Conservation (phyloP, 345 rosid genomes). For the Lepidium sativum region DNA sequence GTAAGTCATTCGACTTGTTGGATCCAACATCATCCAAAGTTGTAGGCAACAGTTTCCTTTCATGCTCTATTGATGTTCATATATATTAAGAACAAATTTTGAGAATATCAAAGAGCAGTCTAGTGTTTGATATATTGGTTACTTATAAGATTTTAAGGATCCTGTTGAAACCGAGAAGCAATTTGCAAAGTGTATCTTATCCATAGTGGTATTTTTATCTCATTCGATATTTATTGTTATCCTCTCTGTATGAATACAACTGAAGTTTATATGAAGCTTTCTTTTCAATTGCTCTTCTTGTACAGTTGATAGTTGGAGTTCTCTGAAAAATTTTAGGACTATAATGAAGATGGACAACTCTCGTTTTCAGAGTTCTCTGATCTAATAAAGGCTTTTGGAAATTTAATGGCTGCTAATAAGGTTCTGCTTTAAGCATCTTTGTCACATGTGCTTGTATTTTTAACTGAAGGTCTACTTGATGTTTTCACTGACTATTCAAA, state of each 20-base stretch:
- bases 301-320: not conserved
- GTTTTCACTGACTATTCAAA: constrained; percentile 35
- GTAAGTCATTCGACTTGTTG: constrained; percentile 51
- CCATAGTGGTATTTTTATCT: constrained; percentile 92
- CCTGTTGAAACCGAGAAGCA: constrained; percentile 80
- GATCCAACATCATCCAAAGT: constrained; percentile 57
- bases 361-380: constrained; percentile 74
- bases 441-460: not conserved
- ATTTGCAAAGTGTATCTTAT: constrained; percentile 78
- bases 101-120: not conserved
- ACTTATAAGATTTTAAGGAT: constrained; percentile 45
- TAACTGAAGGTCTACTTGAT: too few relatives aligned
- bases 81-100: not conserved
- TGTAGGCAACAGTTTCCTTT: constrained; percentile 61
- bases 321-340: constrained; percentile 43
- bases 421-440: constrained; percentile 30
- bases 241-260: too few relatives aligned
- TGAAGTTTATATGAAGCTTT: not conserved
- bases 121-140: constrained; percentile 8
- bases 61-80: constrained; percentile 76
- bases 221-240: too few relatives aligned
- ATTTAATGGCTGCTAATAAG: constrained; percentile 66
- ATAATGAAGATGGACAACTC: constrained; percentile 76
- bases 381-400: constrained; percentile 78
- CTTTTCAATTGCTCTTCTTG: not conserved